Evolutionary conservation across 169 alveolate species (phyloP).

Genomic region (Fabrea salina): DNA sequence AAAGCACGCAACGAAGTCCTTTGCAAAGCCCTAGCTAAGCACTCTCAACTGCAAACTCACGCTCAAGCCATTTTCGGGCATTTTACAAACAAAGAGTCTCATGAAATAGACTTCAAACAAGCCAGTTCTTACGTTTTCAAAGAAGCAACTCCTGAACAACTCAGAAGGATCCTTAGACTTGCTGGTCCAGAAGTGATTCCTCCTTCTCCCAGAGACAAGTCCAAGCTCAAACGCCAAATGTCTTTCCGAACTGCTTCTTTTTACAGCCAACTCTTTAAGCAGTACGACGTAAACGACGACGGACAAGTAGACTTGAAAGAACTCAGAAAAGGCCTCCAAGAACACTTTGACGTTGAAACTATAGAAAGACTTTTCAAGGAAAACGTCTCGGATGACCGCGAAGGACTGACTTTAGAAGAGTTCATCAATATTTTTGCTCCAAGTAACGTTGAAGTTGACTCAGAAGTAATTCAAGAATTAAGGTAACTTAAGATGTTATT

Average conservation of each 20-base stretch:
- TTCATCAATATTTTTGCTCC: neutral
- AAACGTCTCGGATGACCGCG: neutral
- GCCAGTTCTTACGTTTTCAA: neutral
- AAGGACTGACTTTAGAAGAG: neutral
- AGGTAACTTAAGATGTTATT: constrained; percentile 53
- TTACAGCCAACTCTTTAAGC: neutral
- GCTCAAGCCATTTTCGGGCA: no score
- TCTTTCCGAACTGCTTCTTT: neutral
- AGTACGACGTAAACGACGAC: neutral
- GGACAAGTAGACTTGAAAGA: neutral
- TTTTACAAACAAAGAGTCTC: no score
- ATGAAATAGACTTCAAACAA: neutral
- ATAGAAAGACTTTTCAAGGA: neutral
- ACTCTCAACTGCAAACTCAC: no score
- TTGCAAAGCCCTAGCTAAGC: no score
- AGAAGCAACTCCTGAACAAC: neutral
- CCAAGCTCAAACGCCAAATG: neutral
- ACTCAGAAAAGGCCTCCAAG: constrained; percentile 11
- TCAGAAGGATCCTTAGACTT: neutral
- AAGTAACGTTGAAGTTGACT: no score
- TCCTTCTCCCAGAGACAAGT: neutral
- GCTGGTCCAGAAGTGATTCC: neutral
- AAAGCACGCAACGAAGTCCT: neutral
- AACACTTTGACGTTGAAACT: neutral
- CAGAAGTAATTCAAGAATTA: no score